Evolutionary conservation across 805 yeast species (phyloP).

Genomic region (Metschnikowia proteae): DNA sequence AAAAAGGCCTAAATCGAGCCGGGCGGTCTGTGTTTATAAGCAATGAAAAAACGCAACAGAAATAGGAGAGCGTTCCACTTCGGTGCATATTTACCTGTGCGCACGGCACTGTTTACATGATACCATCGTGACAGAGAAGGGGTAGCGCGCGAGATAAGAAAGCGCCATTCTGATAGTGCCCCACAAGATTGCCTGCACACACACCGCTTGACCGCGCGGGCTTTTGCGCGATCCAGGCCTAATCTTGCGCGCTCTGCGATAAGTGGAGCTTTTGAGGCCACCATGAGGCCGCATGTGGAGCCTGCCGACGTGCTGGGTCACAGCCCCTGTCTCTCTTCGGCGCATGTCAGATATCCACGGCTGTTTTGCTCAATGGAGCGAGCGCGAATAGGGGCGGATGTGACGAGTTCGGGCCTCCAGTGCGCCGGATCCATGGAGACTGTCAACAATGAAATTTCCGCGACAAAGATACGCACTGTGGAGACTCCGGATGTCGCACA

Average conservation of each 20-base stretch:
- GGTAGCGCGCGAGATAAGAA: slow-evolving; percentile 2
- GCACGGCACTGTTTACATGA: slow-evolving; percentile 6
- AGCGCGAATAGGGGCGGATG: not conserved
- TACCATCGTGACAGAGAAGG: not conserved
- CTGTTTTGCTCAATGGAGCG: not conserved
- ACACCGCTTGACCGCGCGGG: not conserved
- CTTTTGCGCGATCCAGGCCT: slow-evolving; percentile 1
- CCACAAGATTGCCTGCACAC: slow-evolving; percentile 3
- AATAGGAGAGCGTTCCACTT: slow-evolving; percentile 5
- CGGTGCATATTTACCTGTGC: slow-evolving; percentile 5
- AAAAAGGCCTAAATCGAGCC: not conserved
- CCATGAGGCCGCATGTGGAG: not conserved
- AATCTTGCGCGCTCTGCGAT: not conserved
- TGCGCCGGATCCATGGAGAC: not conserved
- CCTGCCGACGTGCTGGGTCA: not conserved
- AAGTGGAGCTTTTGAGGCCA: not conserved
- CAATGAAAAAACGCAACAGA: not conserved
- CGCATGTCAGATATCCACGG: not conserved
- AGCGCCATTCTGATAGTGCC: slow-evolving; percentile 4
- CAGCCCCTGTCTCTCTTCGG: not conserved
- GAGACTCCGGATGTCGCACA: not conserved
- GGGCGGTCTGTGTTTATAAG: not conserved
- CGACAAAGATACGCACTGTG: not conserved
- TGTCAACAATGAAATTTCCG: not conserved
- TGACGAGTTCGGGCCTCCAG: not conserved